A percentile compares a stretch with the other conserved stretches of the same genome.
Evolutionary conservation across 441 rosid species (phyloP).

Genomic region (Capsella rubella): DNA sequence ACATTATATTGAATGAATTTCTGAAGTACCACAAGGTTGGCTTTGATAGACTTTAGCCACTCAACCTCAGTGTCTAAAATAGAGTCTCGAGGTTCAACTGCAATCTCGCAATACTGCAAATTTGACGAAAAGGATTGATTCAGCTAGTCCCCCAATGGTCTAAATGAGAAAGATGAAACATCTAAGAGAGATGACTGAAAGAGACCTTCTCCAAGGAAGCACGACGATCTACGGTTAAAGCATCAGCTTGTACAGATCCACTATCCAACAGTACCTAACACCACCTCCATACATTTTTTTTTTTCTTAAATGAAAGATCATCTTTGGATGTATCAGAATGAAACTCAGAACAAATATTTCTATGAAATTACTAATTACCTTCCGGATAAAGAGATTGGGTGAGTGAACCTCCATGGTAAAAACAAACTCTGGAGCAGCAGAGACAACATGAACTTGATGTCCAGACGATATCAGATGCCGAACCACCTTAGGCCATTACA

Average conservation of each 20-base stretch:
- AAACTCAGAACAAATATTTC: not conserved
- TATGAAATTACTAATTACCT: slow-evolving; percentile 44
- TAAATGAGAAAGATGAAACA: not conserved
- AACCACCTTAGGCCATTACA: slow-evolving; percentile 59
- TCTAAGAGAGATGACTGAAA: not conserved
- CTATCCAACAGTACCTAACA: slow-evolving; percentile 79
- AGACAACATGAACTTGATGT: slow-evolving; percentile 86
- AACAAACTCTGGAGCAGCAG: slow-evolving; percentile 94
- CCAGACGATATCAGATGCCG: slow-evolving; percentile 82
- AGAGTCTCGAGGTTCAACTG: slow-evolving; percentile 81
- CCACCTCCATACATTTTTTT: slow-evolving; percentile 5
- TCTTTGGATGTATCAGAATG: slow-evolving; percentile 6
- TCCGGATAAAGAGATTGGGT: slow-evolving; percentile 77
- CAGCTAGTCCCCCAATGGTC: not conserved
- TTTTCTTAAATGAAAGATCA: not conserved
- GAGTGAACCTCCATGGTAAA: slow-evolving; percentile 84
- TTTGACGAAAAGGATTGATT: not conserved
- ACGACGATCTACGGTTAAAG: slow-evolving; percentile 90
- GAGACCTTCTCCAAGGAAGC: slow-evolving; percentile 90
- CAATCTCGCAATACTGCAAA: slow-evolving; percentile 55
- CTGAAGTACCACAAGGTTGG: slow-evolving; percentile 79
- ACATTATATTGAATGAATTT: not conserved
- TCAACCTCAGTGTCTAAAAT: slow-evolving; percentile 73
- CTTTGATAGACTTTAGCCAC: slow-evolving; percentile 88
- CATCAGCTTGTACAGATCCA: slow-evolving; percentile 96